Conservation (phyloP, 1,284 basidiomycete species). For the Papiliotrema nemorosa region DNA sequence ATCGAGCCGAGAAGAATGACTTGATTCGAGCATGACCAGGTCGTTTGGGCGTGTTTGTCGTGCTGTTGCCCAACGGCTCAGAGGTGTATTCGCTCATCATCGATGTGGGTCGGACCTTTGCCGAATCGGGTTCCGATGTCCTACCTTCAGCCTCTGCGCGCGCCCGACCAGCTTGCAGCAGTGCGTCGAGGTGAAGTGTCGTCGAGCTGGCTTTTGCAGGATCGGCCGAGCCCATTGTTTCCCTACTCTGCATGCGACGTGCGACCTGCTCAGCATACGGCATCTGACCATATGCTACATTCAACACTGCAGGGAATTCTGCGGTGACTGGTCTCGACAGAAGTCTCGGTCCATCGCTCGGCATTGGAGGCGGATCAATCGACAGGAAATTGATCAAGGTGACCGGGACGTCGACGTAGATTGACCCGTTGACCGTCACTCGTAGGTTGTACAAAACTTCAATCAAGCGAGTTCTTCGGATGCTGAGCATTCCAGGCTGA, state of each 20-base stretch:
- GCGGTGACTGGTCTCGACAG: constrained; percentile 1
- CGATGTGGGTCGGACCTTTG: constrained; percentile 14
- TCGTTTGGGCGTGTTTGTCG: constrained; percentile 3
- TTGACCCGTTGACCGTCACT: constrained; percentile 64
- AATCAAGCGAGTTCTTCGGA: constrained; percentile 69
- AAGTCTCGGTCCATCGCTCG: constrained; percentile 22
- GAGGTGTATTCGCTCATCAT: constrained; percentile 21
- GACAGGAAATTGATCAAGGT: constrained; percentile 49
- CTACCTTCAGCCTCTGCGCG: constrained; percentile 23
- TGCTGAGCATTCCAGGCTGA: constrained; percentile 68
- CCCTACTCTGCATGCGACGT: background rate
- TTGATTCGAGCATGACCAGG: constrained; percentile 16
- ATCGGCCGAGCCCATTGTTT: constrained; percentile 3
- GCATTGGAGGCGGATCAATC: constrained; percentile 48
- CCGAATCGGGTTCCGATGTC: background rate
- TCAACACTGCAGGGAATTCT: background rate
- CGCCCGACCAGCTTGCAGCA: constrained; percentile 26
- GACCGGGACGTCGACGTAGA: constrained; percentile 51
- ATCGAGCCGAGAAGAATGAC: constrained; percentile 23
- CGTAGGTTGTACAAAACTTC: constrained; percentile 76
- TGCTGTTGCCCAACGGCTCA: background rate
- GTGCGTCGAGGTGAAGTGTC: constrained; percentile 38
- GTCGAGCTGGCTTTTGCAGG: constrained; percentile 35
- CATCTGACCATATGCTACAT: background rate
- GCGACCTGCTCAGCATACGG: background rate